phyloP scores from a whole-genome alignment of 2,329 filamentous ascomycete genomes.

The Monilinia polystroma region DNA sequence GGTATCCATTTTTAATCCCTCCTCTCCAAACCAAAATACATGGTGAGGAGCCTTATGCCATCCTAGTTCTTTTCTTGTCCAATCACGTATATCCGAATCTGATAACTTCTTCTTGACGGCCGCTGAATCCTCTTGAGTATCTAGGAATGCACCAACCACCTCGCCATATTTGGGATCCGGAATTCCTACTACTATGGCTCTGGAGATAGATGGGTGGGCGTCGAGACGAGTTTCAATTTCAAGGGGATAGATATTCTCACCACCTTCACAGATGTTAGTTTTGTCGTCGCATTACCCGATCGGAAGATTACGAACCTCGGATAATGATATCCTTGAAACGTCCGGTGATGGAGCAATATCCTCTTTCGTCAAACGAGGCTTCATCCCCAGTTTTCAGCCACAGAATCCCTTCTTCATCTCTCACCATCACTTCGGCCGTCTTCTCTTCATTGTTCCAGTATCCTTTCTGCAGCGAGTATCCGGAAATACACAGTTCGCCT shows the following conservation, averaged over 20 bases:
- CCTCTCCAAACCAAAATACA: conserved; percentile 72
- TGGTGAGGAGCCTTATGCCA: conserved; percentile 69
- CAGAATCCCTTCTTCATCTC: conserved; percentile 33
- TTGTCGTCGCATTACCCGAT: not conserved
- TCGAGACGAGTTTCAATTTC: conserved; percentile 70
- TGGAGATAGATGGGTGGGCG: conserved; percentile 53
- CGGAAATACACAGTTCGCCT: conserved; percentile 45
- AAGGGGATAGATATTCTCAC: conserved; percentile 60
- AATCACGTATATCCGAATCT: conserved; percentile 57
- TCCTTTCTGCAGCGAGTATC: conserved; percentile 58
- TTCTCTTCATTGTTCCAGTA: conserved; percentile 58
- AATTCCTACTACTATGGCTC: conserved; percentile 63
- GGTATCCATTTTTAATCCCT: conserved; percentile 47
- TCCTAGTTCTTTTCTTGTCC: conserved; percentile 61
- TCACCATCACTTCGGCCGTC: conserved; percentile 31
- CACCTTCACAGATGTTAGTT: conserved; percentile 35
- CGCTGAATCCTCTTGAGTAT: conserved; percentile 50
- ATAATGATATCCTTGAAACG: conserved; percentile 72
- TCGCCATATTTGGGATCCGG: conserved; percentile 66
- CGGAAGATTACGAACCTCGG: conserved; percentile 46
- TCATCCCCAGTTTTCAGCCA: conserved; percentile 58
- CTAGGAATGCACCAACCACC: conserved; percentile 64
- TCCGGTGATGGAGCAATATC: conserved; percentile 57
- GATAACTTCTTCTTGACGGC: conserved; percentile 63
- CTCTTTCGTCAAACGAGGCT: conserved; percentile 49